A percentile compares a stretch with the other conserved stretches of the same genome.
phyloP scores from a whole-genome alignment of 2,329 filamentous ascomycete genomes.

The Ceratocystis cubensis region DNA sequence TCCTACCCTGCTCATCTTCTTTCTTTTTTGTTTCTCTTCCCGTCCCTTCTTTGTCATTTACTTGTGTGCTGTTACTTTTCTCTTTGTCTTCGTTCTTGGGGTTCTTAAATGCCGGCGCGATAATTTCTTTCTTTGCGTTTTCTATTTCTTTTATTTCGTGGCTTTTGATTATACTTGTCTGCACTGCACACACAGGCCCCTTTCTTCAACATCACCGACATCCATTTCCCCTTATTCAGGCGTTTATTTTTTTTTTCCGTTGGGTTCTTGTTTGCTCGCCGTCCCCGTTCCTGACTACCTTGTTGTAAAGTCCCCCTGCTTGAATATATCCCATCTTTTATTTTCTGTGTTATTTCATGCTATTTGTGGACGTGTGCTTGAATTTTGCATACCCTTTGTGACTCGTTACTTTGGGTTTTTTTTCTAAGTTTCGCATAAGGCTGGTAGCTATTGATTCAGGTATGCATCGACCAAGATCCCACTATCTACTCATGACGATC shows the following conservation, averaged over 20 bases:
- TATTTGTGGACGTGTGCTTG: not conserved
- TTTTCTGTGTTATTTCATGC: not conserved
- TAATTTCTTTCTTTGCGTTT: conserved; percentile 15
- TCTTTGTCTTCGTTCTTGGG: conserved; percentile 4
- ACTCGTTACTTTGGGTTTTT: not conserved
- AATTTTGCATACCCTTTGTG: not conserved
- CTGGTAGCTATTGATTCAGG: not conserved
- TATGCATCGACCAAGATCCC: not conserved
- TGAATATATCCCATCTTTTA: not conserved
- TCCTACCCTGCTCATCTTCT: not conserved
- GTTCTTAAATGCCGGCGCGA: conserved; percentile 12
- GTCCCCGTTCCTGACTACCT: not conserved
- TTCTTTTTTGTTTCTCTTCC: not conserved
- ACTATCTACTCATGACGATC: not conserved
- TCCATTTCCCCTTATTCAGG: conserved; percentile 21
- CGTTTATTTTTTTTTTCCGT: conserved; percentile 19
- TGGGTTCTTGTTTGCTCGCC: not conserved
- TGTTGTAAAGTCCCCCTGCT: conserved; percentile 1
- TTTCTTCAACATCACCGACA: no score
- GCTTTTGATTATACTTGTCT: conserved; percentile 13
- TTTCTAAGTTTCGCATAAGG: not conserved
- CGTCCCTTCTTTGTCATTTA: not conserved
- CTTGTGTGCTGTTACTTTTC: conserved; percentile 21
- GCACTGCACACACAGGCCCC: no score
- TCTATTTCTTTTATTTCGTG: conserved; percentile 14